phyloP scores from a whole-genome alignment of 1,284 basidiomycete species.

The Ustilago sp. region DNA sequence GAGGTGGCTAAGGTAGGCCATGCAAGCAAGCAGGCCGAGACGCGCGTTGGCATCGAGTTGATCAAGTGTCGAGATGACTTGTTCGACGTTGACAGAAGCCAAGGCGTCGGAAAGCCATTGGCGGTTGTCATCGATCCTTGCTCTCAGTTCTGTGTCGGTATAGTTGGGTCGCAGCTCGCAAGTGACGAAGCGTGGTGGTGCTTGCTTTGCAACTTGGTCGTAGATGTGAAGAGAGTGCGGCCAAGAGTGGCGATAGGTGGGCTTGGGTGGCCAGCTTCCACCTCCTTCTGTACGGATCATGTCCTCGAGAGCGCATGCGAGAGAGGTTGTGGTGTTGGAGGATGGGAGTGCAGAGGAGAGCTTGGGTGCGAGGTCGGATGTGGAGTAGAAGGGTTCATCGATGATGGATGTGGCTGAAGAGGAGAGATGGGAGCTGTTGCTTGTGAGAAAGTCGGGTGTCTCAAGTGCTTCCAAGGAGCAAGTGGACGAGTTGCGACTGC shows the following conservation, averaged over 20 bases:
- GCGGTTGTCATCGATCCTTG: constrained; percentile 44
- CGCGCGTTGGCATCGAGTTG: constrained; percentile 29
- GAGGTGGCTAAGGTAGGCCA: constrained; percentile 44
- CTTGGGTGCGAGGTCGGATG: constrained; percentile 37
- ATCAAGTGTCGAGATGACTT: constrained; percentile 26
- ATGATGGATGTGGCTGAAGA: constrained; percentile 46
- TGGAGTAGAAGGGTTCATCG: constrained; percentile 27
- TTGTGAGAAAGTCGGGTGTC: constrained; percentile 34
- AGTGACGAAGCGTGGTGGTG: constrained; percentile 48
- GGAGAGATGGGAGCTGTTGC: constrained; percentile 32
- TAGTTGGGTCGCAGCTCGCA: constrained; percentile 40
- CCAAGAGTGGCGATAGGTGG: constrained; percentile 47
- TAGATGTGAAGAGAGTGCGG: constrained; percentile 42
- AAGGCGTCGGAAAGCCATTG: constrained; percentile 34
- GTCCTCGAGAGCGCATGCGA: constrained; percentile 30
- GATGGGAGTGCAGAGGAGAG: constrained; percentile 27
- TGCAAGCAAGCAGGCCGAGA: constrained; percentile 47
- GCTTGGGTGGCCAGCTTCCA: constrained; percentile 45
- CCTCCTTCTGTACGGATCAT: constrained; percentile 46
- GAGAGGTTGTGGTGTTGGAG: not conserved
- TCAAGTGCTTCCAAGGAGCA: constrained; percentile 35
- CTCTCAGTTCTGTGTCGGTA: constrained; percentile 31
- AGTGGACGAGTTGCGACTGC: constrained; percentile 44
- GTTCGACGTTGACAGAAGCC: constrained; percentile 18
- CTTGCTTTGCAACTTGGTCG: constrained; percentile 32